Evolutionary conservation across 2,329 filamentous ascomycete genomes (phyloP), one percentile per base, ranked within the genome.

Genomic region (Decorospora gaudefroyi): DNA sequence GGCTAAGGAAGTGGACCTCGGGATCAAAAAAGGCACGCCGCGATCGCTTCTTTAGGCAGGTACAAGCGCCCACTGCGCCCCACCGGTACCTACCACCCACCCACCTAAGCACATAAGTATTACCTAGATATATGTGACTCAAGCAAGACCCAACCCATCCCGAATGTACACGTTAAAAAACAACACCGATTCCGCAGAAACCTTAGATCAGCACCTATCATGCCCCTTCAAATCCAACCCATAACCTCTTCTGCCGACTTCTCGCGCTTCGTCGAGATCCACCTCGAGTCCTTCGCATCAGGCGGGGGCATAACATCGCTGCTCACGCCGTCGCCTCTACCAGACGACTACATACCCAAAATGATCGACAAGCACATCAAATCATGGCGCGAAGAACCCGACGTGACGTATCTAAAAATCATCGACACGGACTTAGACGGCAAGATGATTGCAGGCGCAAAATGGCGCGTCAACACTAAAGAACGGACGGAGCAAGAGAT

Each of bases 381-480:
- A 19, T 57, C 53, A 6, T 48, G 59, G 5, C 39, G 35, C 6
- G 49, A 53, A 12, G 68, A 71, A 42, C 44, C 51, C 0, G 62
- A 68, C 30, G 44, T 59, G 4, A 49, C 50, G 4, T 66, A 57
- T 29, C 49, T 70, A 15, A 67, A 71, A 44, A 57, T 66, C 31
- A 47, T 69, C 26, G 64, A 71, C 32, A 67, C 65, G 4, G 62
- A 68, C n/a, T 38, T 60, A 2, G 39, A 49, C 17, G 60, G 59
- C 5, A 60, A 62, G 27, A 66, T 69, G 50, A 65, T 70, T 10
- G 64, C 66, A 4, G 44, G 53, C 17, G 64, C 66, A n/a, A 69
- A 70, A 29, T 70, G 68, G 68, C 56, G 64, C 29, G 62, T 71
- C 41, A 68, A 69, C 31, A 39, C 62, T 29, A 52, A 62, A 17